phyloP scores from a whole-genome alignment of 2,329 filamentous ascomycete species.

The Stromatinia cepivora region DNA sequence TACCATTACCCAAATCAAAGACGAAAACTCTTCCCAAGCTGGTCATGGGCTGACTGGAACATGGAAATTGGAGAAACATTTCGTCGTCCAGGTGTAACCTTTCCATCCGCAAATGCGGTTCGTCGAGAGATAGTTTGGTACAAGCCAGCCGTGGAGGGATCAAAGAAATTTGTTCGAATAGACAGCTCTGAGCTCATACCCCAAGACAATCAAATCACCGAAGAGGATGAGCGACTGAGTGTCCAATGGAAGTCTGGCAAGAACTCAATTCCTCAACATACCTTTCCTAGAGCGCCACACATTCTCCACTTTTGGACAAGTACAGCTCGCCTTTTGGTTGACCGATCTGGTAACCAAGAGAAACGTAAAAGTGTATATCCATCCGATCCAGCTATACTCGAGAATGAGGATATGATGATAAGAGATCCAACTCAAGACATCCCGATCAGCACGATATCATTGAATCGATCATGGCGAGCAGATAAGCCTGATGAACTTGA shows the following conservation, averaged over 20 bases:
- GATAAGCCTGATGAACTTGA: neutral
- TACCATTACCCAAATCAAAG: slow-evolving; percentile 13
- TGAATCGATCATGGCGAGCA: neutral
- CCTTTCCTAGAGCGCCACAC: neutral
- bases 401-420: neutral
- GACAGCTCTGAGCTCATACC: neutral
- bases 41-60: slow-evolving; percentile 21
- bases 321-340: neutral
- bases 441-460: neutral
- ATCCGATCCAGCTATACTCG: slow-evolving; percentile 1
- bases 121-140: slow-evolving; percentile 17
- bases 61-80: neutral
- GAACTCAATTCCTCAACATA: neutral
- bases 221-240: neutral
- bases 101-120: neutral
- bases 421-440: neutral
- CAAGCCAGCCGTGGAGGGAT: neutral
- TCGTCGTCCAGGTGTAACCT: neutral
- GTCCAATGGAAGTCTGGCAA: neutral
- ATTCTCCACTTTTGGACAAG: neutral
- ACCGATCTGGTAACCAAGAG: neutral
- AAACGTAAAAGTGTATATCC: neutral
- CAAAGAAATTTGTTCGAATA: neutral
- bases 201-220: neutral
- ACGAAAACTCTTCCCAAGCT: slow-evolving; percentile 19